Percentiles rank a stretch among this genome's conserved stretches.
phyloP scores from a whole-genome alignment of 192 early-diverging fungal genomes.

The Coemansia sp. region DNA sequence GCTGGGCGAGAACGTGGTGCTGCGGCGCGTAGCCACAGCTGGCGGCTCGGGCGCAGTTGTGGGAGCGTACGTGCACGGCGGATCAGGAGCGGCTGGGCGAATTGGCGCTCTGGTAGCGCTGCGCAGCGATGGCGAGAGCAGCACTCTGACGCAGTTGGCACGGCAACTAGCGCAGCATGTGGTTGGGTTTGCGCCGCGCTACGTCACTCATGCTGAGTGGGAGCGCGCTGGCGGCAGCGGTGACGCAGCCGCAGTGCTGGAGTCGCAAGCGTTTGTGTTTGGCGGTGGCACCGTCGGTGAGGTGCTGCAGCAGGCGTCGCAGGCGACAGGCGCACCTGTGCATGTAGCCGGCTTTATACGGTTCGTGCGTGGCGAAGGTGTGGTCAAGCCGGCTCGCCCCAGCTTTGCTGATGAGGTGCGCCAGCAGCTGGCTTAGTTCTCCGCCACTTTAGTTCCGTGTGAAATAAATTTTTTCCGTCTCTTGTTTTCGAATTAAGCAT shows the following conservation, averaged over 20 bases:
- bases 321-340: slow-evolving; percentile 53
- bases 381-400: slow-evolving; percentile 66
- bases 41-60: slow-evolving; percentile 43
- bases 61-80: slow-evolving; percentile 74
- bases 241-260: slow-evolving; percentile 56
- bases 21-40: slow-evolving; percentile 62
- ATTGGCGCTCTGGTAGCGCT: slow-evolving; percentile 79
- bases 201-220: slow-evolving; percentile 49
- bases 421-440: slow-evolving; percentile 38
- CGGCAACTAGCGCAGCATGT: slow-evolving; percentile 82
- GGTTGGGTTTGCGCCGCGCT: slow-evolving; percentile 75
- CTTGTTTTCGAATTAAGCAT: neutral
- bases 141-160: slow-evolving; percentile 59
- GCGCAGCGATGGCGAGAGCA: slow-evolving; percentile 15
- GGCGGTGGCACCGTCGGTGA: slow-evolving; percentile 68
- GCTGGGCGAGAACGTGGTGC: slow-evolving; percentile 84
- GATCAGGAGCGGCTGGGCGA: slow-evolving; percentile 60
- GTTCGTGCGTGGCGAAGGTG: slow-evolving; percentile 82
- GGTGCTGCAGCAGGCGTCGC: slow-evolving; percentile 56
- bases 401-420: slow-evolving; percentile 84
- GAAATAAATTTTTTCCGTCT: slow-evolving; percentile 1
- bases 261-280: slow-evolving; percentile 72
- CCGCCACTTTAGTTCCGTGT: neutral
- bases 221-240: slow-evolving; percentile 36
- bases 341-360: slow-evolving; percentile 71